Conservation (phyloP, 495 filamentous ascomycete genomes). For the Cercophora newfieldiana region DNA sequence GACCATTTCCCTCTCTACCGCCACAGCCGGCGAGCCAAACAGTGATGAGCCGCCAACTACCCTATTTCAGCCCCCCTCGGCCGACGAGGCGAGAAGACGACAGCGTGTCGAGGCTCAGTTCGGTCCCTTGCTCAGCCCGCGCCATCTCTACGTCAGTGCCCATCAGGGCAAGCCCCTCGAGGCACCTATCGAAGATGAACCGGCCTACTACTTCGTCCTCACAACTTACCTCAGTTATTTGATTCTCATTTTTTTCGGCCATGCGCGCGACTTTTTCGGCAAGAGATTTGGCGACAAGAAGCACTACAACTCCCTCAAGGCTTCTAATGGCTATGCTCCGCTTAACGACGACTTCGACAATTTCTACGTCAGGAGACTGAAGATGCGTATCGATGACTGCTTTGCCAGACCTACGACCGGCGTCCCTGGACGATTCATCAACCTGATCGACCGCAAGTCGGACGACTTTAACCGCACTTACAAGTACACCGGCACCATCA, state of each 20-base stretch:
- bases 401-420: slow-evolving; percentile 90
- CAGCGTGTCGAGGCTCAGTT: slow-evolving; percentile 88
- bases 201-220: slow-evolving; percentile 92
- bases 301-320: slow-evolving; percentile 79
- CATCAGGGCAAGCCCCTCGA: slow-evolving; percentile 76
- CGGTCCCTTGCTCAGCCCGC: slow-evolving; percentile 75
- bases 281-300: slow-evolving; percentile 83
- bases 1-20: slow-evolving; percentile 88
- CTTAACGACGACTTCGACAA: slow-evolving; percentile 98
- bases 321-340: slow-evolving; percentile 87
- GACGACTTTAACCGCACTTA: slow-evolving; percentile 88
- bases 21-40: slow-evolving; percentile 70
- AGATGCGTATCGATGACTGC: slow-evolving; percentile 93
- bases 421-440: slow-evolving; percentile 92
- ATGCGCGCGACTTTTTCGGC: slow-evolving; percentile 96
- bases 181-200: slow-evolving; percentile 88
- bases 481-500: slow-evolving; percentile 81
- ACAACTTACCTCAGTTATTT: slow-evolving; percentile 98
- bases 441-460: slow-evolving; percentile 81
- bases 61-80: slow-evolving; percentile 88
- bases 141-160: slow-evolving; percentile 79
- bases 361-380: slow-evolving; percentile 91
- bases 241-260: slow-evolving; percentile 91
- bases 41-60: slow-evolving; percentile 74
- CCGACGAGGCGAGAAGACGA: slow-evolving; percentile 72